Conservation (phyloP, 2,329 filamentous ascomycete species). For the Venturia pyrina region DNA sequence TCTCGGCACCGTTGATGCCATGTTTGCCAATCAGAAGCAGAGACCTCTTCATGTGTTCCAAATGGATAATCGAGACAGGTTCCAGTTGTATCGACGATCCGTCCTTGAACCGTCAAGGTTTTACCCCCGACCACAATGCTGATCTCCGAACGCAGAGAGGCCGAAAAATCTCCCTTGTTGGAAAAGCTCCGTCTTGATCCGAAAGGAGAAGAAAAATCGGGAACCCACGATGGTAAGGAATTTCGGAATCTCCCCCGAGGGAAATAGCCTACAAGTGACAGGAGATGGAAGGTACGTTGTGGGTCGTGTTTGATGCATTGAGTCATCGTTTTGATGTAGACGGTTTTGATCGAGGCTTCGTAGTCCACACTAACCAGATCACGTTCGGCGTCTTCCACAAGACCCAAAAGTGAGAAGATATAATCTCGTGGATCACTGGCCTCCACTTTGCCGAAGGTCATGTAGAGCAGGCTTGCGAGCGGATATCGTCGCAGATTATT, state of each 20-base stretch:
- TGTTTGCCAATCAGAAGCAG: not conserved
- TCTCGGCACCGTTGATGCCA: not conserved
- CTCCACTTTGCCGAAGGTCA: not conserved
- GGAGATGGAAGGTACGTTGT: not conserved
- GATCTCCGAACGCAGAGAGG: not conserved
- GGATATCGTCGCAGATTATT: not conserved
- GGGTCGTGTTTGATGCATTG: not conserved
- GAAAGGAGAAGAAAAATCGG: not conserved
- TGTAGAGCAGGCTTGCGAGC: not conserved
- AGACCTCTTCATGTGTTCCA: not conserved
- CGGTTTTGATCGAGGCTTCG: not conserved
- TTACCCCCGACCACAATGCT: not conserved
- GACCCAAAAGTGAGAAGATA: not conserved
- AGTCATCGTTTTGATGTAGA: not conserved
- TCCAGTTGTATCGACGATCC: not conserved
- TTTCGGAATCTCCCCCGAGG: not conserved
- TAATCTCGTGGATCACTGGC: not conserved
- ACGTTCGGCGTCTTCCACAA: not conserved
- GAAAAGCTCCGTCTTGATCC: not conserved
- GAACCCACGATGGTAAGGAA: not conserved
- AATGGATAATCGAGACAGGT: not conserved
- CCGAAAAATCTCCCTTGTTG: not conserved
- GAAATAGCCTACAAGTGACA: not conserved
- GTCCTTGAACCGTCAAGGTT: not conserved
- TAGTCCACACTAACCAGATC: not conserved